A percentile compares a stretch with the other conserved stretches of the same genome.
These are phyloP conservation scores for Coemansia sp. DNA, from an alignment of 192 early-diverging fungal species.

Conservation along the genomic window DNA sequence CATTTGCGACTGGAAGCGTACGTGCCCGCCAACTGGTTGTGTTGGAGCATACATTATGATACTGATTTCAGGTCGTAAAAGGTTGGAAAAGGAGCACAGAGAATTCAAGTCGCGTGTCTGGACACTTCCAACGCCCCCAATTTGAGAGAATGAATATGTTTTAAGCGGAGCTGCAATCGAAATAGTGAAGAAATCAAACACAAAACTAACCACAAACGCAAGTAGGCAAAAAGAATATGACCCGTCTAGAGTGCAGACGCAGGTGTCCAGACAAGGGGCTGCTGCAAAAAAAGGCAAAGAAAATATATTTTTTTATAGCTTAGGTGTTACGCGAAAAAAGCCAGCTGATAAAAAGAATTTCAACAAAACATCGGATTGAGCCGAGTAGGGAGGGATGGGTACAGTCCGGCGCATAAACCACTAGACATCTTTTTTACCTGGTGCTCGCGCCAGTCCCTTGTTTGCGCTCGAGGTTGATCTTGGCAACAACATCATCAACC, in stretches of 20 bases:
- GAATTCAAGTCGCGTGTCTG: neutral
- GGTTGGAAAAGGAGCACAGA: neutral
- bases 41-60: slow-evolving; percentile 24
- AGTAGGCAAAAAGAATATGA: neutral
- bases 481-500: slow-evolving; percentile 42
- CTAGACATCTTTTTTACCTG: neutral
- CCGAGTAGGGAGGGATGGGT: neutral
- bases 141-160: neutral
- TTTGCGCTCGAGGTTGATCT: slow-evolving; percentile 52
- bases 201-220: neutral
- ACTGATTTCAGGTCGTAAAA: neutral
- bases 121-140: neutral
- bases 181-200: neutral
- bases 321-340: neutral
- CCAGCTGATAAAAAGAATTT: neutral
- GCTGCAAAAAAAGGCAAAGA: slow-evolving; percentile 1
- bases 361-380: neutral
- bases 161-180: neutral
- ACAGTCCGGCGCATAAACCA: too few species aligned
- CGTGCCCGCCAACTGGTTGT: slow-evolving; percentile 42
- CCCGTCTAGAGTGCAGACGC: neutral
- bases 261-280: neutral
- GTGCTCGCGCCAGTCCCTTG: slow-evolving; percentile 3
- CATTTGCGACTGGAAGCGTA: slow-evolving; percentile 33
- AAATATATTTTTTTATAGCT: neutral